Percentiles rank a stretch among this genome's conserved stretches.
Conservation (phyloP, 225 moss, liverwort and hornwort species). For the Bryum argenteum region DNA sequence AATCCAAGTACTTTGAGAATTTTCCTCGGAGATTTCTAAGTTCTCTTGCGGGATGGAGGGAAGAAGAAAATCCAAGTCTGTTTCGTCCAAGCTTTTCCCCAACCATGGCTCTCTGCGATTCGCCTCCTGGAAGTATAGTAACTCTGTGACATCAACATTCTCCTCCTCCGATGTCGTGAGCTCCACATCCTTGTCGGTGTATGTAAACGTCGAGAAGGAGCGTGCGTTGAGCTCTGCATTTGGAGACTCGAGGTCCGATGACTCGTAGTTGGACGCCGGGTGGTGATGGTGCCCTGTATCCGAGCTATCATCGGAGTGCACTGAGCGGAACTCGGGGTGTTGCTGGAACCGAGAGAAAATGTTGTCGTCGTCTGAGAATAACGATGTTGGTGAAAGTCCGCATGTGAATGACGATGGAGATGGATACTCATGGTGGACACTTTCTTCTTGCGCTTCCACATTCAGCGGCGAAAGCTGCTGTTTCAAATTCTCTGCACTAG, state of each 20-base stretch:
- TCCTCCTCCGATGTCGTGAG: slow-evolving; percentile 23
- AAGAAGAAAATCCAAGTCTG: slow-evolving; percentile 52
- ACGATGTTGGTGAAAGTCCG: slow-evolving; percentile 45
- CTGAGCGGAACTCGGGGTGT: slow-evolving; percentile 25
- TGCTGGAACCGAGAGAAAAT: slow-evolving; percentile 42
- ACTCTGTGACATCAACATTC: slow-evolving; percentile 20
- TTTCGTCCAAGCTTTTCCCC: slow-evolving; percentile 44
- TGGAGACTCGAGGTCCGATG: slow-evolving; percentile 43
- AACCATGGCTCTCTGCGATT: slow-evolving; percentile 52
- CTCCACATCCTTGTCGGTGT: slow-evolving; percentile 31
- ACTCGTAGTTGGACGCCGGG: slow-evolving; percentile 38
- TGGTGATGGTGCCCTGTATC: slow-evolving; percentile 24
- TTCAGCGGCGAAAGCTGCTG: slow-evolving; percentile 22
- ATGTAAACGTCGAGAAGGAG: slow-evolving; percentile 27
- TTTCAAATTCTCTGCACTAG: slow-evolving; percentile 11
- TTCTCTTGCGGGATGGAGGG: slow-evolving; percentile 5
- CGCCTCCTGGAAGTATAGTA: slow-evolving; percentile 51
- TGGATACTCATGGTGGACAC: slow-evolving; percentile 38
- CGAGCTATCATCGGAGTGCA: slow-evolving; percentile 34
- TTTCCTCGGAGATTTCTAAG: slow-evolving; percentile 30
- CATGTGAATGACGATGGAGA: slow-evolving; percentile 58
- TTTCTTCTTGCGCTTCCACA: slow-evolving; percentile 28
- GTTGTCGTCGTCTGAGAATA: slow-evolving; percentile 53
- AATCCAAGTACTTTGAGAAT: slow-evolving; percentile 14
- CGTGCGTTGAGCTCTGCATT: slow-evolving; percentile 3